Evolutionary conservation across 1,284 basidiomycete genomes (phyloP), one percentile per base, ranked within the genome.

Genomic region (Ceratorhiza oryzae-sativae): DNA sequence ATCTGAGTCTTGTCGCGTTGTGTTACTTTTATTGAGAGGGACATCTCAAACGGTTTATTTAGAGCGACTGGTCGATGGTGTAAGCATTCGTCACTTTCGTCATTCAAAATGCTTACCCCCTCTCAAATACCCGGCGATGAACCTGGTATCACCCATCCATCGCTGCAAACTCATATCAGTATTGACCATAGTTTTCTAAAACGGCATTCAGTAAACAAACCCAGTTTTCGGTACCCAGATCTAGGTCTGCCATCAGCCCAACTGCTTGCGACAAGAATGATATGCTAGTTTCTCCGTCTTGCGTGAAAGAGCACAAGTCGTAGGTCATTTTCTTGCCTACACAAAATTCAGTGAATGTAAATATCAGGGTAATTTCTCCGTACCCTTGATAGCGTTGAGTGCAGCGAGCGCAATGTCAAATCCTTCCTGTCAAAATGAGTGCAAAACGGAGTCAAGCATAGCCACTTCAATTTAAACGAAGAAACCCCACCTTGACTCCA

Each of bases 101-200:
- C 41, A 39, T 1, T 62, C 23, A 10, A 59, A 3, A 23, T 3
- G 25, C 86, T 76, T 76, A 90, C 90, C 76, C 76, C 91, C 93
- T 65, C 88, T 85, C 1, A 98, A 77, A 79, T 90, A 91, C 2
- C 96, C 95, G 65, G 90, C 83, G n/a, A 92, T 78, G 81, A 98
- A 99, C 1, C 97, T 89, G 8, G 87, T 84, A 78, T 95, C 92
- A n/a, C 97, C 97, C 87, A 99, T 90, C 89, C 94, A 97, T 2
- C 97, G 87, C 55, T 68, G 48, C 18, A 23, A 96, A 80, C 77
- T 92, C 82, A 73, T 98, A 95, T 0, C 95, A 98, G 18, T 93
- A 85, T 81, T 45, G 10, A 45, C 4, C 42, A 45, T 82, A 77
- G 49, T 2, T 45, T n/a, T 8, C 34, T 3, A 30, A 1, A 39